Base-by-base conservation (phyloP, 129 eudicot genomes). In the Flaveria sonorensis region DNA sequence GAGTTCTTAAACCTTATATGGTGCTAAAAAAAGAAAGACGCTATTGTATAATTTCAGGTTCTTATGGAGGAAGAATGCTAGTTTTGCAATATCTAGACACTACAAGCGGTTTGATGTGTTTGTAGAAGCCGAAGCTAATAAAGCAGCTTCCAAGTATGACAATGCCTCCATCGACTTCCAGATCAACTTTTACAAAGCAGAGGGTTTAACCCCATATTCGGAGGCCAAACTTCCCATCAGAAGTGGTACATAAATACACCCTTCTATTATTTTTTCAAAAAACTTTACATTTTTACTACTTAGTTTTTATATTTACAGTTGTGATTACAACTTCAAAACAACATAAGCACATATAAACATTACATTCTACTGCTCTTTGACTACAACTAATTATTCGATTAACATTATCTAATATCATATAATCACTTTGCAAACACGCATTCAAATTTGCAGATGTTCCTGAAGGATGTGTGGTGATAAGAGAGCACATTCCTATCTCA, bases 101-200 rank as follows among this genome's bases (percentile, higher is more conserved):
- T 92, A 92, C 77, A 90, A 55, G 77, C 94, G 98, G 3, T 90
- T 92, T 76, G 98, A 90, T 74, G 94, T 87, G 69, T 88, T 92
- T 83, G 85, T 78, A 67, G 98, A 92, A 82, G 98, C 96, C 16
- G 95, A 88, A 75, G 98, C 98, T 73, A 92, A 92, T 73, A 92
- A 92, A 71, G 94, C 75, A 73, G 96, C 96, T 68, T 88, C 79
- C 6, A 92, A 92, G 78, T 92, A 85, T 85, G 92, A 86, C 67
- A 90, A 92, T 45, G 83, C 87, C 55, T 90, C 98, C 68, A 92
- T 92, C 39, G 96, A 90, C 79, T 90, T 89, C 80, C 95, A 92
- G 78, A 74, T 85, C 65, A 86, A 88, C 4, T 92, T 92, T 51
- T 92, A 93, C 71, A 86, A 71, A 68, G 82, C 71, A 63, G 98